Evolutionary conservation across 2,329 filamentous ascomycete species (phyloP), one percentile per base, ranked within the genome.

Genomic region (Tolypocladium amazonense): DNA sequence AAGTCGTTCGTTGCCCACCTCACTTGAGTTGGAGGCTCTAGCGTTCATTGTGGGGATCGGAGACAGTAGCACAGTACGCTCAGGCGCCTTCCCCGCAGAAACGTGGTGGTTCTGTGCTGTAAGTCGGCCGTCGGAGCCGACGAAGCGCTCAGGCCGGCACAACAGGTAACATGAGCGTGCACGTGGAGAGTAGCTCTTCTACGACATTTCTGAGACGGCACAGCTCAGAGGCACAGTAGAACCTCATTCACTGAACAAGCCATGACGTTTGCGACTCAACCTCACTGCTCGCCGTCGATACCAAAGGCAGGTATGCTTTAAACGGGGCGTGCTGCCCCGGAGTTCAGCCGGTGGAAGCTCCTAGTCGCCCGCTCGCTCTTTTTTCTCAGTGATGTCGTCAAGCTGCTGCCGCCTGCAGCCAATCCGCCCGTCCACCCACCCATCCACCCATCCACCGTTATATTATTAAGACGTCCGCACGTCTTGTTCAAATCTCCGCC

Each of bases 321-420:
- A 56, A 56, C 55, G 55, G 38, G 55, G 55, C 30, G 20, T 35
- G 11, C 27, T n/a, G 14, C 61, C 59, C 70, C 67, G 68, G 65
- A 30, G 61, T 66, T 70, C 61, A 66, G 58, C 70, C 70, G 70
- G 64, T 68, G 60, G 69, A 68, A 70, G 65, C 66, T 69, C 67
- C 69, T 68, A 63, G 65, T 61, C 64, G 63, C 62, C 63, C 23
- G 39, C 11, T 25, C 38, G 23, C 39, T n/a, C 39, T n/a, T 39
- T 68, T 70, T 69, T 65, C 56, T 60, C 62, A 60, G 68, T 68
- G 62, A 67, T 67, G 67, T 68, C 67, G 69, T 64, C 62, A 65
- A 63, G 65, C 65, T 65, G 66, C 66, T 64, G 67, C 68, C 67
- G 69, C 67, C 62, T 59, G 56, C 58, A 58, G 60, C 58, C 62